A percentile compares a stretch with the other conserved stretches of the same genome.
These are phyloP conservation scores for Avena eriantha DNA, from an alignment of 176 grass and related monocot genomes.

Conservation along the genomic window DNA sequence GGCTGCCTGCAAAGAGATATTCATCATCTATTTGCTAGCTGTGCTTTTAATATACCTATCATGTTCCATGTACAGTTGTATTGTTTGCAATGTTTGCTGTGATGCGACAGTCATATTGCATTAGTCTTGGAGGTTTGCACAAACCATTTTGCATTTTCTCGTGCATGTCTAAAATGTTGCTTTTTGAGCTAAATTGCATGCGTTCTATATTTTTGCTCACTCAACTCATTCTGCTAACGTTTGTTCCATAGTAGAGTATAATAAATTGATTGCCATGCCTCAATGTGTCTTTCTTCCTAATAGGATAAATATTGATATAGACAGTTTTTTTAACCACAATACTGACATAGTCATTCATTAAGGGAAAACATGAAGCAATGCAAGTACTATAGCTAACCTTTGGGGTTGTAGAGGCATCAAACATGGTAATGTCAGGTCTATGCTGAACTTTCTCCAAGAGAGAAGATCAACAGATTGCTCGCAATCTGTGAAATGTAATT, in stretches of 20 bases:
- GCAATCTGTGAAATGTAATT: constrained; percentile 36
- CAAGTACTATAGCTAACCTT: constrained; percentile 57
- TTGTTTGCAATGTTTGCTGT: neutral
- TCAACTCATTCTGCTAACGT: neutral
- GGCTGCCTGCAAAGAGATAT: neutral
- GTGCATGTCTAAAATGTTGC: neutral
- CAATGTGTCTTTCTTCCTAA: neutral
- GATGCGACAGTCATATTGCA: neutral
- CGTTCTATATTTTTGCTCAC: neutral
- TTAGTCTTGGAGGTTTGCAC: neutral
- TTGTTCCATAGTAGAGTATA: too few relatives aligned
- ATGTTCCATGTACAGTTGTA: neutral
- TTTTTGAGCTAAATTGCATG: neutral
- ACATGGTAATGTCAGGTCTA: constrained; percentile 49
- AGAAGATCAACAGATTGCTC: constrained; percentile 33
- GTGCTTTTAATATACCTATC: neutral
- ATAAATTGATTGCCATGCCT: too few relatives aligned
- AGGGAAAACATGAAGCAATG: constrained; percentile 43
- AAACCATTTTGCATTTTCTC: neutral
- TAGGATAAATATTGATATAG: neutral
- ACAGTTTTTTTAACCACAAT: neutral
- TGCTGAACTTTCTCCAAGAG: constrained; percentile 44
- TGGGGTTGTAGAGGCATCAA: constrained; percentile 77
- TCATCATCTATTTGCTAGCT: neutral
- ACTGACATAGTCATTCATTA: neutral